These are phyloP conservation scores for Leishmania aethiopica DNA, from an alignment of 208 protist species.

Conservation along the genomic window DNA sequence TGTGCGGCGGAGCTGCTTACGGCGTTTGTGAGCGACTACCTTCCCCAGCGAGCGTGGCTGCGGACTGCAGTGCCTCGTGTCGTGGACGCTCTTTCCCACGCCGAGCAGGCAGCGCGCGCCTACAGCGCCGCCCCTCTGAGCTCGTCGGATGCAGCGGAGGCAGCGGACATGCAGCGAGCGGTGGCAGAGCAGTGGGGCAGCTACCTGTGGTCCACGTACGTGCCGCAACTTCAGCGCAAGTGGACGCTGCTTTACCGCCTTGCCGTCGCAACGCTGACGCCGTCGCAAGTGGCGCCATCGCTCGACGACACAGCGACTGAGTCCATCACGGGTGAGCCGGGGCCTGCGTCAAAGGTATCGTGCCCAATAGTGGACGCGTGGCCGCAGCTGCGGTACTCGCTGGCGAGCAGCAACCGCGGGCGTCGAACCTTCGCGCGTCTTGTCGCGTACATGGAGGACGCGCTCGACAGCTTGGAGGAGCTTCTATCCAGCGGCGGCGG, in stretches of 20 bases:
- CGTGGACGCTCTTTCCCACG: conserved; percentile 16
- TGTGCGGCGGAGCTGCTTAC: conserved; percentile 20
- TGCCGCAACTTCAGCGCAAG: conserved; percentile 31
- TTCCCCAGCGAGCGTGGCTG: conserved; percentile 36
- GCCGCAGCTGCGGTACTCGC: conserved; percentile 17
- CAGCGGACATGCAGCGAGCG: conserved; percentile 15
- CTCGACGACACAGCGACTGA: not conserved
- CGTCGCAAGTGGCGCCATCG: conserved; percentile 8
- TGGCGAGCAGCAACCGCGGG: not conserved
- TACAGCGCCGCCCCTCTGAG: not conserved
- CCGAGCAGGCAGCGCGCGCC: conserved; percentile 5
- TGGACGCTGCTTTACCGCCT: conserved; percentile 21
- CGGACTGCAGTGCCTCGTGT: conserved; percentile 24
- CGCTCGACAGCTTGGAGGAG: not conserved
- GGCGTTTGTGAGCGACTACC: conserved; percentile 26
- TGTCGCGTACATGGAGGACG: not conserved
- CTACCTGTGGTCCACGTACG: conserved; percentile 29
- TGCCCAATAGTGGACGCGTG: conserved; percentile 29
- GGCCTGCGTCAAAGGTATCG: not conserved
- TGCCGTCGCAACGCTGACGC: conserved; percentile 21
- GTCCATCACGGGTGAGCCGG: conserved; percentile 17
- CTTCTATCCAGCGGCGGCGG: not conserved
- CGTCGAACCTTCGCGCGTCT: conserved; percentile 6
- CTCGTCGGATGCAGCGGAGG: conserved; percentile 6
- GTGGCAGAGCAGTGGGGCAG: conserved; percentile 15